phyloP scores from a whole-genome alignment of 495 filamentous ascomycete genomes.

The Hypomontagnella submonticulosa region DNA sequence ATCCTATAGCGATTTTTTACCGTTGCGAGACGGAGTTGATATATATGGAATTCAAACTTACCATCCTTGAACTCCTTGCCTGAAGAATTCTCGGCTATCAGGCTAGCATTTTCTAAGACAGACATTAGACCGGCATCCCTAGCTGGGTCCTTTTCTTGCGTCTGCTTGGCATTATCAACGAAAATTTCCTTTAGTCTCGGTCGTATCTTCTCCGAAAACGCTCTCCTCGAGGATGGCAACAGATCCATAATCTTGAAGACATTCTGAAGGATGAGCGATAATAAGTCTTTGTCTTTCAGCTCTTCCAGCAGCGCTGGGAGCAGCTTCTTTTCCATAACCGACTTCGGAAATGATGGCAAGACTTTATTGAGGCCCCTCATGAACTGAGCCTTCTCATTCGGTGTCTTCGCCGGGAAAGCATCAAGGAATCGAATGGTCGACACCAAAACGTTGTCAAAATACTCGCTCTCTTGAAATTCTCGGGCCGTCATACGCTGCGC shows the following conservation, averaged over 20 bases:
- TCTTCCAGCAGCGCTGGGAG: slow-evolving; percentile 90
- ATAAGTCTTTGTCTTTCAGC: slow-evolving; percentile 85
- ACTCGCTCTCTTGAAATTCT: slow-evolving; percentile 92
- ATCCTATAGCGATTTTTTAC: no score
- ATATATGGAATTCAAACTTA: slow-evolving; percentile 50
- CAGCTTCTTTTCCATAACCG: slow-evolving; percentile 93
- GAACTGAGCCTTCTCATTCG: slow-evolving; percentile 90
- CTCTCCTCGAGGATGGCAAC: slow-evolving; percentile 77
- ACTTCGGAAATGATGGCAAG: slow-evolving; percentile 87
- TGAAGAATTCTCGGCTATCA: slow-evolving; percentile 80
- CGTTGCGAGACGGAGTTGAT: no score
- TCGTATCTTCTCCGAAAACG: slow-evolving; percentile 84
- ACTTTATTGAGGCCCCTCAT: slow-evolving; percentile 88
- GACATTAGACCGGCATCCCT: slow-evolving; percentile 92
- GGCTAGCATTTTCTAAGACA: slow-evolving; percentile 80
- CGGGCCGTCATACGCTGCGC: slow-evolving; percentile 86
- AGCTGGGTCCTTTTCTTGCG: slow-evolving; percentile 78
- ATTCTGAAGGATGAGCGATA: slow-evolving; percentile 86
- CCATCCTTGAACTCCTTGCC: slow-evolving; percentile 95
- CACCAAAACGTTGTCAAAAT: slow-evolving; percentile 96
- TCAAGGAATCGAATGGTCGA: slow-evolving; percentile 96
- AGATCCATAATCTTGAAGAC: slow-evolving; percentile 86
- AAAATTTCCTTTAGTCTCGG: slow-evolving; percentile 88
- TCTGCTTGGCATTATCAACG: slow-evolving; percentile 62
- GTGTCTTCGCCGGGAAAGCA: slow-evolving; percentile 86